Base-by-base conservation (phyloP, 176 grass and related monocot genomes). In the Eragrostis curvula region DNA sequence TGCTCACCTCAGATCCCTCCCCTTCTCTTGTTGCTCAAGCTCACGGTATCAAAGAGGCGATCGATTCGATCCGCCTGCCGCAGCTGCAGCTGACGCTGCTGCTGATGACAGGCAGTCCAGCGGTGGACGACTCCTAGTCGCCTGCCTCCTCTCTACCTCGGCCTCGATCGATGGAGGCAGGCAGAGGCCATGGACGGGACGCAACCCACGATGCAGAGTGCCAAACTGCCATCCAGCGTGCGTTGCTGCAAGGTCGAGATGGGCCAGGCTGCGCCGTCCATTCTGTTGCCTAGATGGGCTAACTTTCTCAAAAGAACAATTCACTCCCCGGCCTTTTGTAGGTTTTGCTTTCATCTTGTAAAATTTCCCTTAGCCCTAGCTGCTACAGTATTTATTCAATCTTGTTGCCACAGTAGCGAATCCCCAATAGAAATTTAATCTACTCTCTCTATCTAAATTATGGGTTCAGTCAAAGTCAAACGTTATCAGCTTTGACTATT, bases 1-100 rank as follows among this genome's bases (percentile, higher is more conserved):
- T 20, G 51, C 51, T 80, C 78, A 80, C 8, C 43, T 79, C 76
- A 79, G 61, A 78, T 78, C 75, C 75, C 56, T 18, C 29, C 23
- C 44, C 23, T 14, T 6, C 58, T 28, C 11, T 30, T 43, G 41
- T 21, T 6, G 39, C 65, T 68, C 36, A n/a, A n/a, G 51, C 2
- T 39, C 15, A 16, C 20, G 44, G 23, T 65, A 80, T 69, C 65
- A 56, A 56, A 27, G 23, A 12, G 65, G 50, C 49, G n/a, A 80
- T 56, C 78, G 64, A 68, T 53, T 80, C 64, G 78, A 69, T 80
- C 36, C 50, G 15, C 46, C 77, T 3, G 18, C 49, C 14, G 5
- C 15, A 3, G 40, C 12, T 42, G 39, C n/a, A 59, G 29, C 42
- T 8, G 45, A 30, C 0, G 61, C 21, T 27, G 63, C 39, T 27